Base-by-base conservation (phyloP, 2,329 filamentous ascomycete genomes). In the Microthyrium microscopicum region DNA sequence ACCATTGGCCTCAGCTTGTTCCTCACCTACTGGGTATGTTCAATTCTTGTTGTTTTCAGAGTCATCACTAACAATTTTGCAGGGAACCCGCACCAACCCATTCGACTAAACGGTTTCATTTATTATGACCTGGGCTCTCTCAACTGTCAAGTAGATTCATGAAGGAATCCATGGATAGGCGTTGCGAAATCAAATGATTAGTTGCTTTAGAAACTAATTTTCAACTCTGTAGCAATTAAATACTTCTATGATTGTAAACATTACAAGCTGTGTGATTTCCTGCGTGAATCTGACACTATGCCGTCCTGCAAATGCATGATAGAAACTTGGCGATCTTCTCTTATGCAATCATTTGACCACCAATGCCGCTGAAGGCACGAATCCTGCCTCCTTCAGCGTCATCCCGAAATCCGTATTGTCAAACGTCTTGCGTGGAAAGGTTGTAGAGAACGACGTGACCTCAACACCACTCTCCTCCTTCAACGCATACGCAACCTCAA, bases 11-110 rank as follows among this genome's bases (percentile, higher is more conserved):
- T 95, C 38, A 84, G 79, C 42, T 56, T 93, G 50, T 83, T 95
- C 71, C 68, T 95, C 48, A 93, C 83, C 54, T 95, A 82, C 79
- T 95, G 87, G 87, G n/a, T n/a, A n/a, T n/a, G n/a, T n/a, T n/a
- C n/a, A n/a, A n/a, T n/a, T n/a, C n/a, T n/a, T n/a, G n/a, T n/a
- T n/a, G n/a, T n/a, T n/a, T n/a, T n/a, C n/a, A n/a, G n/a, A n/a
- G n/a, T n/a, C n/a, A n/a, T n/a, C n/a, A n/a, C n/a, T n/a, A n/a
- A n/a, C n/a, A n/a, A n/a, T n/a, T n/a, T n/a, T n/a, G n/a, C n/a
- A n/a, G n/a, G 87, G 87, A 51, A 94, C 87, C 51, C 77, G 80
- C 54, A 89, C 83, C 61, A 87, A 84, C 66, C 83, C 83, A 40
- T 91, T 93, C 58, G 73, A 84, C 52, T 85, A 78, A 68, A 26